Evolutionary conservation across 495 filamentous ascomycete species (phyloP).

Genomic region (Podospora fimiseda): DNA sequence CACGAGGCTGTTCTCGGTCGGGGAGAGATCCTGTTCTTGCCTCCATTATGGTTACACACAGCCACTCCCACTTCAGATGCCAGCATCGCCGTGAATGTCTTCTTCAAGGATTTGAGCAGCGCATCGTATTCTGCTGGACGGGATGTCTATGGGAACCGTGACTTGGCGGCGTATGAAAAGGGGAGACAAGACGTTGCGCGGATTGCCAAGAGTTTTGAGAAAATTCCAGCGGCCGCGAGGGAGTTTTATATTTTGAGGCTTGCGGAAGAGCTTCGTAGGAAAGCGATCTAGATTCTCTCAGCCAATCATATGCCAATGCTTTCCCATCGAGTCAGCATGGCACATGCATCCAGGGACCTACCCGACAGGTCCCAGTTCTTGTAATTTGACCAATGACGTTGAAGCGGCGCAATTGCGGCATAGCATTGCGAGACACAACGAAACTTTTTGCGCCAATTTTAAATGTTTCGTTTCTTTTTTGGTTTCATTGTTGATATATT

Average conservation of each 20-base stretch:
- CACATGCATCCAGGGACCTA: slow-evolving; percentile 24
- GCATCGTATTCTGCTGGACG: slow-evolving; percentile 63
- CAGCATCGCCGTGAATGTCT: slow-evolving; percentile 77
- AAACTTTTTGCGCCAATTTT: neutral
- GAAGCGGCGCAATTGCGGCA: neutral
- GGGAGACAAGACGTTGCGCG: slow-evolving; percentile 64
- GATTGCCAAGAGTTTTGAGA: slow-evolving; percentile 60
- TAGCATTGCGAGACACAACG: neutral
- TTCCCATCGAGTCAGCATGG: slow-evolving; percentile 21
- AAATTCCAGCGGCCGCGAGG: slow-evolving; percentile 57
- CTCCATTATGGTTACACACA: slow-evolving; percentile 79
- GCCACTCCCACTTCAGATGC: slow-evolving; percentile 55
- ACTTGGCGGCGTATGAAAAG: slow-evolving; percentile 78
- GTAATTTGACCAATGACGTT: neutral
- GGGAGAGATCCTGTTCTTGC: slow-evolving; percentile 75
- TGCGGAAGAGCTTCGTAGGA: slow-evolving; percentile 55
- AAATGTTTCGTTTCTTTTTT: neutral
- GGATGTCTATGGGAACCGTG: slow-evolving; percentile 85
- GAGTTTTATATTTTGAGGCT: slow-evolving; percentile 72
- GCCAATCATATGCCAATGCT: slow-evolving; percentile 11
- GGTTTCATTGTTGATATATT: too few species aligned
- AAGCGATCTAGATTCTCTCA: slow-evolving; percentile 8
- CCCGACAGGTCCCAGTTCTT: slow-evolving; percentile 20
- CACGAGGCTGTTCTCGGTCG: slow-evolving; percentile 58
- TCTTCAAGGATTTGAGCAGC: slow-evolving; percentile 64